Percentiles rank a stretch among this genome's conserved stretches.
Evolutionary conservation across 176 grass and related monocot species (phyloP).

Genomic region (Oryza brachyantha): DNA sequence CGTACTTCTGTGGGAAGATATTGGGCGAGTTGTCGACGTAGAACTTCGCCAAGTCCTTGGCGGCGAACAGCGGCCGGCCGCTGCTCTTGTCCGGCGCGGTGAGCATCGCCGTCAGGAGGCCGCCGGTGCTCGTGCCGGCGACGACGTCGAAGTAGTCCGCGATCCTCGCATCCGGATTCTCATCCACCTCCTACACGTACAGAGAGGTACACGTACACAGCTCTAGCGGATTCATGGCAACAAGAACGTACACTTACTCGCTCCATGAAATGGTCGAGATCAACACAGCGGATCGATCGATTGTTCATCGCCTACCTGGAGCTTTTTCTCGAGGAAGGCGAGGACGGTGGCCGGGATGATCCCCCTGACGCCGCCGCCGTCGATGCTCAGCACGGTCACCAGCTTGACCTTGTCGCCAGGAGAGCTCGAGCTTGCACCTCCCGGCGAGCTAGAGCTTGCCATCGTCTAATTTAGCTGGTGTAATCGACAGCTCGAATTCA

Average conservation of each 20-base stretch:
- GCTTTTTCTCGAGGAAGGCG: constrained; percentile 53
- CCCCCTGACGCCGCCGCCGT: constrained; percentile 66
- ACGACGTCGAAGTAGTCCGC: constrained; percentile 73
- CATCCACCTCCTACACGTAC: constrained; percentile 51
- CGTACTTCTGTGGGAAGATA: constrained; percentile 72
- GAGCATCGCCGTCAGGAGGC: constrained; percentile 61
- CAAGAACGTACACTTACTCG: no score
- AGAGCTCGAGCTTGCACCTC: background rate
- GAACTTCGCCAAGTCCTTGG: constrained; percentile 51
- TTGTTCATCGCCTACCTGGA: constrained; percentile 54
- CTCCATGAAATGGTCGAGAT: no score
- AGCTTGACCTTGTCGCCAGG: constrained; percentile 47
- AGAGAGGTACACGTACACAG: no score
- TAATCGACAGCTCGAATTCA: no score
- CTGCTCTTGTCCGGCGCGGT: constrained; percentile 47
- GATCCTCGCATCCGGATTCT: constrained; percentile 47
- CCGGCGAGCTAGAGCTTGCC: constrained; percentile 11
- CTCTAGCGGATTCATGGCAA: no score
- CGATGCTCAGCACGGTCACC: constrained; percentile 68
- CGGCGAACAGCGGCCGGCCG: constrained; percentile 44
- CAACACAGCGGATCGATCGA: background rate
- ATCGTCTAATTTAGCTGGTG: background rate
- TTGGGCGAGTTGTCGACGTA: constrained; percentile 56
- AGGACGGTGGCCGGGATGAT: constrained; percentile 70
- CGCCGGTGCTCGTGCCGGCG: constrained; percentile 71